Evolutionary conservation across 495 filamentous ascomycete species (phyloP).

Genomic region (Lepraria neglecta): DNA sequence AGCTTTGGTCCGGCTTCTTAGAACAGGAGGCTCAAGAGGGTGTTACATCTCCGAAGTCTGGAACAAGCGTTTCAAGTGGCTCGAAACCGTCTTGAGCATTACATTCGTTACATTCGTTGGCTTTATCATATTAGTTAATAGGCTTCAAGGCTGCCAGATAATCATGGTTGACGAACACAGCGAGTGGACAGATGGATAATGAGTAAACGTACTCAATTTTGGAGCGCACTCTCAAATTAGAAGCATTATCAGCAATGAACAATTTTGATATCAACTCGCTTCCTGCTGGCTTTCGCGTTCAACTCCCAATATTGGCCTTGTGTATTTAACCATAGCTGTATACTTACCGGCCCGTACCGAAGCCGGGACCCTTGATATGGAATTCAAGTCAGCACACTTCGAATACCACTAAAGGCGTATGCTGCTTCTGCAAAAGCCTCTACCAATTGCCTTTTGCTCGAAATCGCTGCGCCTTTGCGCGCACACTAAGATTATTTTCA

Average conservation of each 20-base stretch:
- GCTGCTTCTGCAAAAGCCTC: neutral
- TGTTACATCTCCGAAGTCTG: conserved; percentile 25
- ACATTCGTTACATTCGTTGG: neutral
- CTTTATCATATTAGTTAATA: neutral
- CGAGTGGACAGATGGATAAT: neutral
- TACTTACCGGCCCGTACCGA: conserved; percentile 7
- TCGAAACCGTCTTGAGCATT: conserved; percentile 21
- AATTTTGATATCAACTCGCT: too few species aligned
- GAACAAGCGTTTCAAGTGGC: conserved; percentile 21
- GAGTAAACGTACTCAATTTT: neutral
- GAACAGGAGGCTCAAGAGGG: conserved; percentile 72
- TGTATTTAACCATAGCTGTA: neutral
- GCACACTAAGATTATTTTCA: too few species aligned
- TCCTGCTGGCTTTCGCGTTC: too few species aligned
- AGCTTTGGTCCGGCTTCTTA: conserved; percentile 87
- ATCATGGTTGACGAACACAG: conserved; percentile 12
- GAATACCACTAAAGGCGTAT: neutral
- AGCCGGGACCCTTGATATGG: neutral
- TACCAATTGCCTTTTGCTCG: neutral
- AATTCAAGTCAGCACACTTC: neutral
- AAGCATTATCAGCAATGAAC: too few species aligned
- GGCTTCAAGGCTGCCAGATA: neutral
- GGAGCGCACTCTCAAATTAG: neutral
- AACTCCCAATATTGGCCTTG: neutral
- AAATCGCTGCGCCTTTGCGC: conserved; percentile 1